A percentile compares a stretch with the other conserved stretches of the same genome.
These are phyloP conservation scores for Microstegium vimineum DNA, from an alignment of 176 grass and related monocot genomes.

Conservation along the genomic window DNA sequence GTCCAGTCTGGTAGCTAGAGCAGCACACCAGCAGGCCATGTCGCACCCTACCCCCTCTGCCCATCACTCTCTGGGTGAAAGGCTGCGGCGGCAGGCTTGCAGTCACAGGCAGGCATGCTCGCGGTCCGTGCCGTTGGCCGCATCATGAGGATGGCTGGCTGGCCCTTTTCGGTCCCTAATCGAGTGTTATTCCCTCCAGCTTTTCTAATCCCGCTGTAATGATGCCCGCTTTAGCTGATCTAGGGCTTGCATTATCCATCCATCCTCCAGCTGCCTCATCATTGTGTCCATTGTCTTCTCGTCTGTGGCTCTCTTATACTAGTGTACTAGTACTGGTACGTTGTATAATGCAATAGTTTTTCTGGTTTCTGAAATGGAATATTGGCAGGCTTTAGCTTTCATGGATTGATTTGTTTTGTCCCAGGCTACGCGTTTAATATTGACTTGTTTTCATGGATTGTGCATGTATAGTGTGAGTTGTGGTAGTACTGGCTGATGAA, in stretches of 20 bases:
- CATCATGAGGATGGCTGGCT: slow-evolving; percentile 35
- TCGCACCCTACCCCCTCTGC: slow-evolving; percentile 25
- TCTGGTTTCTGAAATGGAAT: neutral
- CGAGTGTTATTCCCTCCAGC: slow-evolving; percentile 55
- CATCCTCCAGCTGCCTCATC: slow-evolving; percentile 3
- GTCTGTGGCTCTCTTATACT: neutral
- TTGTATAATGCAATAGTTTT: neutral
- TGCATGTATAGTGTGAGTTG: slow-evolving; percentile 11
- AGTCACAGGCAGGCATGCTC: slow-evolving; percentile 41
- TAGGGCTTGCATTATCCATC: slow-evolving; percentile 27
- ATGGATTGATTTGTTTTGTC: neutral
- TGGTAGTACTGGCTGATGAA: neutral
- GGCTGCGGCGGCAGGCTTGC: slow-evolving; percentile 34
- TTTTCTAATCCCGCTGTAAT: slow-evolving; percentile 44
- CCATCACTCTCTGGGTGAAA: slow-evolving; percentile 47
- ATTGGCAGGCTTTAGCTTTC: neutral
- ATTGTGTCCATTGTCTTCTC: slow-evolving; percentile 51
- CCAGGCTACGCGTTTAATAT: neutral
- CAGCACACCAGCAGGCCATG: neutral
- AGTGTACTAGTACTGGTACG: too few species aligned
- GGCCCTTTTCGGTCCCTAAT: slow-evolving; percentile 52
- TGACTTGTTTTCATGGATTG: too few species aligned
- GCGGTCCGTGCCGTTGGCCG: slow-evolving; percentile 36
- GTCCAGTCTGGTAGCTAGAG: slow-evolving; percentile 22
- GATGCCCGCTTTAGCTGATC: slow-evolving; percentile 39